A percentile compares a stretch with the other conserved stretches of the same genome.
These are phyloP conservation scores for Amanita jacksonii DNA, from an alignment of 768 basidiomycete species.

Conservation along the genomic window DNA sequence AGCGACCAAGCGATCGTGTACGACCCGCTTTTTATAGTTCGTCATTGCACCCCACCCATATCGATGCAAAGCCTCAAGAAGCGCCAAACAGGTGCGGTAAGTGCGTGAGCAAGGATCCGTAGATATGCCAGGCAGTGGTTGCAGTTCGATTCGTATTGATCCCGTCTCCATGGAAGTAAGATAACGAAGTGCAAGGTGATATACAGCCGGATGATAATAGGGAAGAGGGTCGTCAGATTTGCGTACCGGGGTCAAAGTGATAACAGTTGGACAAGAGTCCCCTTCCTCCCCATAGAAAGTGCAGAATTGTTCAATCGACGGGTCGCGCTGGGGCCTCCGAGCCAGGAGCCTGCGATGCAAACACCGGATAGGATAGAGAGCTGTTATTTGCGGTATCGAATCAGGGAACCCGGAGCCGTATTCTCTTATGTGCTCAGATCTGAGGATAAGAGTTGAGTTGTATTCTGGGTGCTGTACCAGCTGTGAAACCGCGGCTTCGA, in stretches of 20 bases:
- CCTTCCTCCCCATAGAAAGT: conserved; percentile 43
- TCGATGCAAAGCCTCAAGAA: conserved; percentile 78
- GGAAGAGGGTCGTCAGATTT: conserved; percentile 44
- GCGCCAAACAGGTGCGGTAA: conserved; percentile 69
- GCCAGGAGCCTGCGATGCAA: conserved; percentile 68
- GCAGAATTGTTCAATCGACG: conserved; percentile 65
- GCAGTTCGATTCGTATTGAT: conserved; percentile 46
- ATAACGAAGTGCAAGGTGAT: conserved; percentile 77
- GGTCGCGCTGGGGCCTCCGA: conserved; percentile 69
- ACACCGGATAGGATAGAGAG: conserved; percentile 30
- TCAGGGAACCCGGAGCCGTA: conserved; percentile 17
- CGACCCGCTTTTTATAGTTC: conserved; percentile 79
- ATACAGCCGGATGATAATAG: conserved; percentile 84
- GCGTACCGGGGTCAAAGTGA: conserved; percentile 55
- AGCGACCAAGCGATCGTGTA: conserved; percentile 72
- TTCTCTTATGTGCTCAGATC: conserved; percentile 54
- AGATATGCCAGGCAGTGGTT: conserved; percentile 40
- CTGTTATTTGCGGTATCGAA: conserved; percentile 28
- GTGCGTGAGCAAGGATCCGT: conserved; percentile 52
- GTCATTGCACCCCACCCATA: conserved; percentile 81
- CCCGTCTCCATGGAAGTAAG: conserved; percentile 20
- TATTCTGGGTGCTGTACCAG: conserved; percentile 86
- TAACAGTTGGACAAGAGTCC: conserved; percentile 12
- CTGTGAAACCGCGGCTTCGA: conserved; percentile 60
- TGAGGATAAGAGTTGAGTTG: conserved; percentile 83